A percentile compares a stretch with the other conserved stretches of the same genome.
These are phyloP conservation scores for Eucalyptus lansdowneana DNA, from an alignment of 345 rosid species.

Conservation along the genomic window DNA sequence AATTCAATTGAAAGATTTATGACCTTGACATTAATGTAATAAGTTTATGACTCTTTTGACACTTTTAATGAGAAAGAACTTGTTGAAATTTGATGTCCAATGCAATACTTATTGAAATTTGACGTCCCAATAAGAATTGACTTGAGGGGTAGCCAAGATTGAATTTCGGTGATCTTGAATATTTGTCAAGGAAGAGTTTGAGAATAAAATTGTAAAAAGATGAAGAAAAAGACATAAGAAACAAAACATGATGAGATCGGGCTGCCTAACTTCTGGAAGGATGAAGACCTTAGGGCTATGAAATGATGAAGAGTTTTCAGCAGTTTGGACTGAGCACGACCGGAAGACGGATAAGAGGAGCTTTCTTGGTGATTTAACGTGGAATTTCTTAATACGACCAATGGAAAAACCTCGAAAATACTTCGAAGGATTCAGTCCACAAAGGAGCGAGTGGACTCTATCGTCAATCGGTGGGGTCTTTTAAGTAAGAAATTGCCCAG, in stretches of 20 bases:
- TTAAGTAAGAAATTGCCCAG: neutral
- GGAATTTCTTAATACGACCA: neutral
- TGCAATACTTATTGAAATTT: neutral
- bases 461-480: neutral
- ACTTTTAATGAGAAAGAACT: neutral
- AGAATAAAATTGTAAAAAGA: neutral
- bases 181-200: neutral
- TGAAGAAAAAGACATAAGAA: neutral
- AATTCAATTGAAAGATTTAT: fast-evolving
- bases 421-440: neutral
- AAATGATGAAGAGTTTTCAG: neutral
- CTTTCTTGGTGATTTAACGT: neutral
- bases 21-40: too few species aligned
- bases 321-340: neutral
- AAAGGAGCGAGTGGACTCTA: neutral
- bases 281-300: neutral
- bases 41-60: too few species aligned
- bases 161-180: neutral
- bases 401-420: neutral
- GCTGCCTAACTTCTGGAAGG: neutral
- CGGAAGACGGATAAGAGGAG: neutral
- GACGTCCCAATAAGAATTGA: neutral
- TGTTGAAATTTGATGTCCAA: neutral
- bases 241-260: neutral
- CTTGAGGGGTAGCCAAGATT: neutral